Base-by-base conservation (phyloP, 768 basidiomycete genomes). In the Termitomyces sp. region DNA sequence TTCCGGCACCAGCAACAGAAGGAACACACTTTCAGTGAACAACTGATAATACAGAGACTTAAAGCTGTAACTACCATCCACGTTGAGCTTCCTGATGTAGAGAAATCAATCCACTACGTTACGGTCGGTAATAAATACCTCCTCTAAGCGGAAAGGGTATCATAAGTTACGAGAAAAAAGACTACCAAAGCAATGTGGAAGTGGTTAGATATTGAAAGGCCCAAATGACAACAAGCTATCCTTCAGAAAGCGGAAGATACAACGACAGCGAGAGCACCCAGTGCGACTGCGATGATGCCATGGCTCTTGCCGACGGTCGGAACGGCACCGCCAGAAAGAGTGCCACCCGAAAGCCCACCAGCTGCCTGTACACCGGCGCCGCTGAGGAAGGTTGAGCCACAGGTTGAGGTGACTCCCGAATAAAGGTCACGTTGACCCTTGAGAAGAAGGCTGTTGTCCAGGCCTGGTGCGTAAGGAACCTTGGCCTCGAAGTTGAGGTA, bases 401-500 rank as follows among this genome's bases (percentile, higher is more conserved):
- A 99, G 38, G 76, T 86, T 53, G 60, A 59, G 39, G 73, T 66
- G 61, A 94, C 75, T 53, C 73, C 81, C 20, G 64, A 61, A 80
- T 91, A 96, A 35, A 98, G 78, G 7, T 60, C 64, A 15, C 70
- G 36, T 71, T 98, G 94, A 44, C 79, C 80, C 29, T 73, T 65
- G 42, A 98, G 74, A 52, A 98, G 74, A 13, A 75, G 66, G 63
- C 86, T 89, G 62, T 78, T 76, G 54, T 58, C 50, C 25, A 97
- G 64, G 47, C 96, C 94, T 27, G 88, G 82, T 7, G 80, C 89
- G 68, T 93, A 98, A 1, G 88, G 88, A 41, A 75, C 71, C 53
- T 69, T 68, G 39, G 83, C 80, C 73, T 94, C 90, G 70, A 82
- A 95, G 53, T 74, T 69, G 69, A 91, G 85, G 79, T 91, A 99